These are phyloP conservation scores for Hanseniaspora guilliermondii DNA, from an alignment of 805 yeast genomes.

Conservation along the genomic window DNA sequence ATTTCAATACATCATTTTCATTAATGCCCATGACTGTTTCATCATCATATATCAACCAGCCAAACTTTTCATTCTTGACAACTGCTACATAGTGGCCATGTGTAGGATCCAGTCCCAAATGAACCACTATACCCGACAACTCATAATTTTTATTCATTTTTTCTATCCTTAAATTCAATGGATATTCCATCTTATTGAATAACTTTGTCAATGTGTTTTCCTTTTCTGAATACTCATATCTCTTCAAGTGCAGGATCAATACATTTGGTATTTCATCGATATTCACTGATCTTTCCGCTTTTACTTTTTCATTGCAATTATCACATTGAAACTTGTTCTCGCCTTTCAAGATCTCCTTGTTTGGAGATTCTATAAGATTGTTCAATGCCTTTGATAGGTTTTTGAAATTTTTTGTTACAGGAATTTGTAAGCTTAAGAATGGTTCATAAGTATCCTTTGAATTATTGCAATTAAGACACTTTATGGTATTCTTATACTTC, in stretches of 20 bases:
- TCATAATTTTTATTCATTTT: constrained; percentile 52
- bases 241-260: constrained; percentile 71
- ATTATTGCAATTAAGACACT: constrained; percentile 80
- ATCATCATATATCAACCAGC: constrained; percentile 92
- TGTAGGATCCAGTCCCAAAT: constrained; percentile 94
- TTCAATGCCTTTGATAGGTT: constrained; percentile 63
- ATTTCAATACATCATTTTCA: constrained; percentile 68
- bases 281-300: constrained; percentile 82
- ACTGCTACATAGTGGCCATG: constrained; percentile 92
- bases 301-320: constrained; percentile 77
- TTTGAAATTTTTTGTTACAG: constrained; percentile 37
- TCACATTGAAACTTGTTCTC: constrained; percentile 90
- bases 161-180: constrained; percentile 56
- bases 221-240: constrained; percentile 83
- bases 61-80: constrained; percentile 60
- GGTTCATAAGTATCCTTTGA: constrained; percentile 70
- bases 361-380: constrained; percentile 69
- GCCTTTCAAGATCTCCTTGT: constrained; percentile 72
- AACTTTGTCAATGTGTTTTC: constrained; percentile 72
- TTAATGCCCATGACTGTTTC: constrained; percentile 85
- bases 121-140: constrained; percentile 75
- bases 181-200: constrained; percentile 74
- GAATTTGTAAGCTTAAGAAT: constrained; percentile 77
- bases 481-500: constrained; percentile 68
- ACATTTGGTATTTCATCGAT: constrained; percentile 65